A percentile compares a stretch with the other conserved stretches of the same genome.
Evolutionary conservation across 2,329 filamentous ascomycete genomes (phyloP).

Genomic region (Pezicula radicicola): DNA sequence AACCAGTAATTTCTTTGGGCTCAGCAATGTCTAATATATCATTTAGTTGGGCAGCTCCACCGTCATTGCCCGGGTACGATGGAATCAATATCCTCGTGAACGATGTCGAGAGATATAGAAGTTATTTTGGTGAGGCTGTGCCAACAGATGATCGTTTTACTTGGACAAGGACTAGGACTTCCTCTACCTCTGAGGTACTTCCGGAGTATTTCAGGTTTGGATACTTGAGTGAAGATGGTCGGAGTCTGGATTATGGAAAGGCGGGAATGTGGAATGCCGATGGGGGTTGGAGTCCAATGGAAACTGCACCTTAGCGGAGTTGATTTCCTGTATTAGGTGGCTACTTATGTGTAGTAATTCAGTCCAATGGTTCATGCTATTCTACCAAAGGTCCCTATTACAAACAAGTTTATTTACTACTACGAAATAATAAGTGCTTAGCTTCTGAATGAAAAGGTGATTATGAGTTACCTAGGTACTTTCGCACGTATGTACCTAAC

Average conservation of each 20-base stretch:
- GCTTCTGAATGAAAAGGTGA: too few species aligned
- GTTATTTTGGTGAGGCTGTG: conserved; percentile 56
- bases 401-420: too few species aligned
- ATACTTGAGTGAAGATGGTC: conserved; percentile 61
- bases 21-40: conserved; percentile 42
- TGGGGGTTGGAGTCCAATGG: conserved; percentile 65
- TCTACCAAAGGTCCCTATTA: too few species aligned
- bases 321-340: too few species aligned
- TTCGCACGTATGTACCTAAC: too few species aligned
- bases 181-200: conserved; percentile 12
- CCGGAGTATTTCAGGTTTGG: conserved; percentile 78
- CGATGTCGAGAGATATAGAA: conserved; percentile 78
- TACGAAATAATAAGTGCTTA: too few species aligned
- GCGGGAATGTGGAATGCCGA: conserved; percentile 67
- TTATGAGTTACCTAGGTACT: too few species aligned
- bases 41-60: conserved; percentile 22
- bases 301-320: neutral
- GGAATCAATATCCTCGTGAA: conserved; percentile 80
- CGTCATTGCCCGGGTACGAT: conserved; percentile 45
- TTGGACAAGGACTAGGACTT: conserved; percentile 45
- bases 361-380: too few species aligned
- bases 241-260: conserved; percentile 68
- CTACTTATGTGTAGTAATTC: too few species aligned
- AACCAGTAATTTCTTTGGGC: conserved; percentile 44
- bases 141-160: conserved; percentile 47